A percentile compares a stretch with the other conserved stretches of the same genome.
These are phyloP conservation scores for Blastomyces silverae DNA, from an alignment of 2,329 filamentous ascomycete genomes.

Conservation along the genomic window DNA sequence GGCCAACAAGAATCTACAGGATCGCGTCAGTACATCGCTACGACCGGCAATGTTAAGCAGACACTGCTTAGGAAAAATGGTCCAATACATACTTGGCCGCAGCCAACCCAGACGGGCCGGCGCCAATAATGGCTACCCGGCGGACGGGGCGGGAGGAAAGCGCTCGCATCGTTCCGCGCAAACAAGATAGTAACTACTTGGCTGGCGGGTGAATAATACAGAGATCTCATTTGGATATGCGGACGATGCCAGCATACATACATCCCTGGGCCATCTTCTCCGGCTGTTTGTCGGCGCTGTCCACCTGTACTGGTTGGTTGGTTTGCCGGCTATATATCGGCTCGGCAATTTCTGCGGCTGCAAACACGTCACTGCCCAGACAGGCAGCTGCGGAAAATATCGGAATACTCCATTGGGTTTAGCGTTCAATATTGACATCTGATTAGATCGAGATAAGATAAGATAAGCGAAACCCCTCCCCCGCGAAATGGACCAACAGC, in stretches of 20 bases:
- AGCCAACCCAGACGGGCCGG: slow-evolving; percentile 70
- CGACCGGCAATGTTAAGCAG: not conserved
- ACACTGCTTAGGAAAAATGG: not conserved
- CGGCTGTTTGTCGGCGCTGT: too few species aligned
- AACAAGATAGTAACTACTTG: not conserved
- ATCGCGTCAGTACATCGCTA: not conserved
- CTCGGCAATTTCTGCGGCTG: not conserved
- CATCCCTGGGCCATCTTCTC: not conserved
- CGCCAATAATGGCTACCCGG: slow-evolving; percentile 69
- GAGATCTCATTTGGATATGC: not conserved
- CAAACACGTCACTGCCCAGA: too few species aligned
- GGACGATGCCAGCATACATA: not conserved
- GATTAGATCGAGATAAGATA: not conserved
- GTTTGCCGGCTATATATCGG: not conserved
- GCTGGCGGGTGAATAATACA: not conserved
- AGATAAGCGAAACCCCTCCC: too few species aligned
- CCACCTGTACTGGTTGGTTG: too few species aligned
- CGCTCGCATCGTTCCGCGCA: not conserved
- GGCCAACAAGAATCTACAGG: slow-evolving; percentile 58
- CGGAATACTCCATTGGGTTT: not conserved
- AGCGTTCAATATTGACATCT: not conserved
- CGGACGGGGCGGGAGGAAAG: slow-evolving; percentile 21
- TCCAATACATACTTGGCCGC: slow-evolving; percentile 56
- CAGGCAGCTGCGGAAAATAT: not conserved
- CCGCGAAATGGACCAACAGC: too few species aligned